Conservation (phyloP, 768 basidiomycete species). For the Phanerochaete carnosa region DNA sequence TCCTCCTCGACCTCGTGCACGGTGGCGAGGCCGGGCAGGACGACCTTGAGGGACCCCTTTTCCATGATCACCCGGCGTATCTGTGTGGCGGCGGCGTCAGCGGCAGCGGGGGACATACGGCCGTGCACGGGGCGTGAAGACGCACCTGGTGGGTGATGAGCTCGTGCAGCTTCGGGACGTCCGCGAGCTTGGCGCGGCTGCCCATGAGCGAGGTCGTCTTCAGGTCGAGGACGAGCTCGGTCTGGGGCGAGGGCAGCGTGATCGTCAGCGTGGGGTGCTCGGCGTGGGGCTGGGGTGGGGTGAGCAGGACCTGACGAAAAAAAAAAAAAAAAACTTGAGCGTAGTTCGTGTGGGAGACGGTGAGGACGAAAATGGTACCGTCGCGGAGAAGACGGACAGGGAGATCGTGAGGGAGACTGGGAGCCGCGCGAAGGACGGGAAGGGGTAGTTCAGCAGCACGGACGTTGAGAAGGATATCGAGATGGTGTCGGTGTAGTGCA, state of each 20-base stretch:
- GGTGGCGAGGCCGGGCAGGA: constrained; percentile 59
- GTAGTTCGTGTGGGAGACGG: background rate
- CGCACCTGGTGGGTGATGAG: constrained; percentile 85
- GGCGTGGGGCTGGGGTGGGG: constrained; percentile 54
- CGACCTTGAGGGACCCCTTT: constrained; percentile 62
- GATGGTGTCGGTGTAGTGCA: constrained; percentile 79
- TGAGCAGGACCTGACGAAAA: constrained; percentile 52
- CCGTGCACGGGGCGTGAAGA: background rate
- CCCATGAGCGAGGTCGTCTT: constrained; percentile 91
- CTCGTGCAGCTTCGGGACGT: constrained; percentile 96
- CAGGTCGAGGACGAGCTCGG: constrained; percentile 80
- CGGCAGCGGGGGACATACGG: background rate
- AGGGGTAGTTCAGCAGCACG: constrained; percentile 83
- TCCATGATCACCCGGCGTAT: constrained; percentile 29
- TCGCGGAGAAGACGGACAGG: constrained; percentile 68
- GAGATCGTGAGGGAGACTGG: constrained; percentile 81
- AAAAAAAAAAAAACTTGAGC: background rate
- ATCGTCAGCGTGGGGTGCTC: constrained; percentile 61
- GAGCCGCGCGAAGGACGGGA: constrained; percentile 75
- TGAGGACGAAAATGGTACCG: constrained; percentile 39
- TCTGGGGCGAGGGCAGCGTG: constrained; percentile 58
- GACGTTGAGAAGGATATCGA: constrained; percentile 83
- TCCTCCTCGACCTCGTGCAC: constrained; percentile 30
- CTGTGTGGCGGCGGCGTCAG: constrained; percentile 4
- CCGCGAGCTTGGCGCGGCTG: constrained; percentile 94